phyloP scores from a whole-genome alignment of 805 yeast genomes.

The Saccharomyces jurei region DNA sequence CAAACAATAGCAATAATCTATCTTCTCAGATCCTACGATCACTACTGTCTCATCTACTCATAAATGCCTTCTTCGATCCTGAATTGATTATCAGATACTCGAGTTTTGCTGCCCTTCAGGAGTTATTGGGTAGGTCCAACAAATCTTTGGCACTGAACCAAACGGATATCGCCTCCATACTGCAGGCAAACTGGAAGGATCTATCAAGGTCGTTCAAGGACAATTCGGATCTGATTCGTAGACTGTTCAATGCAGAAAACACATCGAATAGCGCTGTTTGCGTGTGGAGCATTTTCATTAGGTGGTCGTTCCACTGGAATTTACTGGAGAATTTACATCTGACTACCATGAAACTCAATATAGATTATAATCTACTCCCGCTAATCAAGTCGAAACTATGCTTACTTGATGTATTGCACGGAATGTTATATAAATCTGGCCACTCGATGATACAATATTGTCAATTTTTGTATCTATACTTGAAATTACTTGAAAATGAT shows the following conservation, averaged over 20 bases:
- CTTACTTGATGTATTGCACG: not conserved
- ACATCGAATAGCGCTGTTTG: not conserved
- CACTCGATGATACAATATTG: not conserved
- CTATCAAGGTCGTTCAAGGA: not conserved
- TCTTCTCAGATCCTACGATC: slow-evolving; percentile 10
- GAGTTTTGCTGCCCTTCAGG: slow-evolving; percentile 81
- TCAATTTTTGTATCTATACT: slow-evolving; percentile 1
- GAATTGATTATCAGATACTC: slow-evolving; percentile 74
- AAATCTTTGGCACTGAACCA: not conserved
- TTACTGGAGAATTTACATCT: slow-evolving; percentile 15
- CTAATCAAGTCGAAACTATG: not conserved
- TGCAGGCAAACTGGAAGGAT: not conserved
- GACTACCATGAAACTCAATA: slow-evolving; percentile 7
- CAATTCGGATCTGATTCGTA: not conserved
- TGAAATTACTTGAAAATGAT: slow-evolving; percentile 16
- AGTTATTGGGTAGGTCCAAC: slow-evolving; percentile 50
- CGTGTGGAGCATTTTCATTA: slow-evolving; percentile 13
- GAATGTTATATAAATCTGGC: not conserved
- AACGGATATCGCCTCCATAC: not conserved
- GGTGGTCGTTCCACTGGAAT: slow-evolving; percentile 19
- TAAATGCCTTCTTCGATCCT: slow-evolving; percentile 56
- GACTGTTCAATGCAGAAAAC: not conserved
- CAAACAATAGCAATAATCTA: slow-evolving; percentile 1
- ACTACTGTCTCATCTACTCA: slow-evolving; percentile 35
- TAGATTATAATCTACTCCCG: not conserved